A percentile compares a stretch with the other conserved stretches of the same genome.
These are phyloP conservation scores for Metarhizium humberi DNA, from an alignment of 2,329 filamentous ascomycete genomes.

Conservation along the genomic window DNA sequence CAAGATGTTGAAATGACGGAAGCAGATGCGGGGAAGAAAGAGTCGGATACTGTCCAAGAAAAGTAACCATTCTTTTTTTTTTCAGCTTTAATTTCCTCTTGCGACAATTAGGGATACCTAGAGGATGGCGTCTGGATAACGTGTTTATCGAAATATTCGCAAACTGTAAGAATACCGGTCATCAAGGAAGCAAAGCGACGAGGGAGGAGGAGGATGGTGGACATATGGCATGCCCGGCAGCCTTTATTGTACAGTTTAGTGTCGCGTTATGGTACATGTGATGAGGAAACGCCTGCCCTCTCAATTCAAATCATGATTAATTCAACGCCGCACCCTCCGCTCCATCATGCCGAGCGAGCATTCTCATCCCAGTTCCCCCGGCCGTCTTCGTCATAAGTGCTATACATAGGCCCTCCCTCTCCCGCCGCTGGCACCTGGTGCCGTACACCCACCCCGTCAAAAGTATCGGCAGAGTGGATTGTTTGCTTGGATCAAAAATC, in stretches of 20 bases:
- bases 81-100: neutral
- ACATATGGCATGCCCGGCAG: neutral
- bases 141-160: neutral
- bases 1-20: slow-evolving; percentile 26
- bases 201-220: neutral
- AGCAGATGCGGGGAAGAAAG: slow-evolving; percentile 3
- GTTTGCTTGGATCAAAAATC: slow-evolving; percentile 54
- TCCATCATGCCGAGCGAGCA: too few species aligned
- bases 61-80: slow-evolving; percentile 5
- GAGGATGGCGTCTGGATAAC: neutral
- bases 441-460: neutral
- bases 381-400: too few species aligned
- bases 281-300: neutral
- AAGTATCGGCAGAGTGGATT: neutral
- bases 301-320: neutral
- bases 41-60: slow-evolving; percentile 4
- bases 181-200: neutral
- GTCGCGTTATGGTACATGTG: neutral
- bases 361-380: too few species aligned
- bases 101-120: neutral
- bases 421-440: too few species aligned
- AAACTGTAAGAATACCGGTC: neutral
- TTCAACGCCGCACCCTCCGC: neutral
- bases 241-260: slow-evolving; percentile 1
- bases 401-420: too few species aligned